Evolutionary conservation across 306 rosid genomes (phyloP).

Genomic region (Elaeagnus macrophylla): DNA sequence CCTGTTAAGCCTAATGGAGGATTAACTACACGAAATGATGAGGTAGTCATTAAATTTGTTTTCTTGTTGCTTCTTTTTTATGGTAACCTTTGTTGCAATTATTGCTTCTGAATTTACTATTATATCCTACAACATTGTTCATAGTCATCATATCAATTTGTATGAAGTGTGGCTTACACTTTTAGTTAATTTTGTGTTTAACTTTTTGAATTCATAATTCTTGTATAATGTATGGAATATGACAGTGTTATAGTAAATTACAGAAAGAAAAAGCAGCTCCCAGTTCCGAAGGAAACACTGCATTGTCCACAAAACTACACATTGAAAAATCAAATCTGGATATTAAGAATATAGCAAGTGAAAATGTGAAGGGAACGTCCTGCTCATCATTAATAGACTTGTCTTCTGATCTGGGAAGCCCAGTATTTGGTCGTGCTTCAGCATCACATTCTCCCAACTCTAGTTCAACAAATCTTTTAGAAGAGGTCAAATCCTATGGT

Average conservation of each 20-base stretch:
- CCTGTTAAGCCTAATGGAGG: slow-evolving; percentile 34
- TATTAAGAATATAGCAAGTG: slow-evolving; percentile 26
- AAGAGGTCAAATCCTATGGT: slow-evolving; percentile 24
- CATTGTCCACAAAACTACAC: slow-evolving; percentile 30
- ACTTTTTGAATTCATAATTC: too few species aligned
- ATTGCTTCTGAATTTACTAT: too few species aligned
- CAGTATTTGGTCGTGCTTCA: slow-evolving; percentile 43
- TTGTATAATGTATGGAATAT: too few species aligned
- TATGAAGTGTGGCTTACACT: too few species aligned
- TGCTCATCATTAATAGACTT: slow-evolving; percentile 45
- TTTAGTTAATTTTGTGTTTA: too few species aligned
- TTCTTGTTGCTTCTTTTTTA: slow-evolving; percentile 4
- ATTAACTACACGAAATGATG: slow-evolving; percentile 36
- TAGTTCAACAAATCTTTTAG: slow-evolving; percentile 25
- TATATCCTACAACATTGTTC: too few species aligned
- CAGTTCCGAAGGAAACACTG: slow-evolving; percentile 25
- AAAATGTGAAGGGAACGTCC: slow-evolving; percentile 38
- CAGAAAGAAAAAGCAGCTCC: slow-evolving; percentile 41
- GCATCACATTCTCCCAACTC: slow-evolving; percentile 26
- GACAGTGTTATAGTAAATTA: slow-evolving; percentile 21
- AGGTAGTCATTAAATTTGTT: slow-evolving; percentile 39
- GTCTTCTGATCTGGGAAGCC: slow-evolving; percentile 51
- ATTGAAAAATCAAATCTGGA: slow-evolving; percentile 32
- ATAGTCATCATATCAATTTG: too few species aligned
- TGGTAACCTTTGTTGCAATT: too few species aligned